Base-by-base conservation (phyloP, 768 basidiomycete genomes). In the Mycena alexandri region DNA sequence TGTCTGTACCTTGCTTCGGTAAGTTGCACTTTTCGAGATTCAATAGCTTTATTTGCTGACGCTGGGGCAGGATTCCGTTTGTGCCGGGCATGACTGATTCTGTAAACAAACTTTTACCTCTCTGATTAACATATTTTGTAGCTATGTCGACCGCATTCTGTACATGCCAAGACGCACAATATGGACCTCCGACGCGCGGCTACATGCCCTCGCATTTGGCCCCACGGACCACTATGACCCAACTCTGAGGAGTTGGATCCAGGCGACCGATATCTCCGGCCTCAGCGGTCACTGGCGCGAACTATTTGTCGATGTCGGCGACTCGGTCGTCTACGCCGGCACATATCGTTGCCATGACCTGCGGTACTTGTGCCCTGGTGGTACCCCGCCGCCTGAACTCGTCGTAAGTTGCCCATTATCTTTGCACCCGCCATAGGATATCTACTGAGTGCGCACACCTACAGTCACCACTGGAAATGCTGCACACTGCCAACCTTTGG, bases 311-410 rank as follows among this genome's bases (percentile, higher is more conserved):
- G 47, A 60, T 10, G 22, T 60, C n/a, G 36, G 38, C 2, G 47
- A 41, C 24, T 48, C 34, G 11, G 48, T 60, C 42, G 22, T 24
- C 21, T 60, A 60, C 12, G 59, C 38, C 12, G 59, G 59, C 13
- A 60, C 59, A 1, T 60, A 60, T 43, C 33, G 47, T 8, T 17
- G 19, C 9, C 47, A 60, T 10, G 59, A 60, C 38, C 24, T 60
- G 10, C 33, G 59, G 2, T 41, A 41, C 48, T 17, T 60, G 13
- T 60, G 59, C 36, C 47, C 47, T 9, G 59, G 59, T 2, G 59
- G 59, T 7, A 60, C 47, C 7, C 47, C 47, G 34, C 21, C 59
- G 36, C 59, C 59, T 2, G 59, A 50, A 17, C 34, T 5, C 19
- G 36, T 60, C 2, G 58, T 50, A 19, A 14, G 58, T 60, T 17